These are phyloP conservation scores for Ajuga chamaepitys DNA, from an alignment of 257 asterid species.

Conservation along the genomic window DNA sequence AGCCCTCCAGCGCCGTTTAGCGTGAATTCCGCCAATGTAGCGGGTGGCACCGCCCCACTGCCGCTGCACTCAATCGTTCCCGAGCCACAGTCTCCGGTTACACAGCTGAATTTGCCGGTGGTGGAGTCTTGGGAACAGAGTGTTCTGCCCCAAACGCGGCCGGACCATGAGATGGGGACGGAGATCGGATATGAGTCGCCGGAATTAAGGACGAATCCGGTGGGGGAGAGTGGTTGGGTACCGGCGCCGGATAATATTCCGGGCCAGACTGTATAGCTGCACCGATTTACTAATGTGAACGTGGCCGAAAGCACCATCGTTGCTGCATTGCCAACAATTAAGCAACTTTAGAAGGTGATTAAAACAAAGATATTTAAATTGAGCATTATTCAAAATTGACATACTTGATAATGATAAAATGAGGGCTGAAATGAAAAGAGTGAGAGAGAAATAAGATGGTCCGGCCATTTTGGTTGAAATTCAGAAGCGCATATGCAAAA, in stretches of 20 bases:
- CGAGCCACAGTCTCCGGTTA: constrained; percentile 67
- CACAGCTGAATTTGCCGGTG: constrained; percentile 50
- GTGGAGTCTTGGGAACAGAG: constrained; percentile 39
- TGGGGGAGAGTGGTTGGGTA: constrained; percentile 39
- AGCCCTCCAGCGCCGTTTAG: constrained; percentile 59
- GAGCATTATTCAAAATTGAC: background rate
- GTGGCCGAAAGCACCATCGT: constrained; percentile 36
- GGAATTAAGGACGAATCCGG: constrained; percentile 43
- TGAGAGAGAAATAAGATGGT: background rate
- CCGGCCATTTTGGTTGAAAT: constrained; percentile 15
- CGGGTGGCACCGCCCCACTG: constrained; percentile 54
- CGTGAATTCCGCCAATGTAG: constrained; percentile 74
- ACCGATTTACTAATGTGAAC: constrained; percentile 56
- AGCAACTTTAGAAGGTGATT: background rate
- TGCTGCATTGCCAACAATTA: constrained; percentile 6
- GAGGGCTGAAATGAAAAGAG: background rate
- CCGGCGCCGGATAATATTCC: constrained; percentile 60
- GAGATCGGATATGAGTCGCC: constrained; percentile 37
- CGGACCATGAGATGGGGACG: constrained; percentile 59
- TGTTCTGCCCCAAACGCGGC: constrained; percentile 70
- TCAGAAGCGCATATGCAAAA: too few species aligned
- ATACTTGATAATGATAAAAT: constrained; percentile 27
- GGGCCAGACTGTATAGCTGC: constrained; percentile 69
- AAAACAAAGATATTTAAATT: too few species aligned
- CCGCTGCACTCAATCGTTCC: constrained; percentile 53